Conservation (phyloP, 139 green algal genomes). For the Asterochloris erici region DNA sequence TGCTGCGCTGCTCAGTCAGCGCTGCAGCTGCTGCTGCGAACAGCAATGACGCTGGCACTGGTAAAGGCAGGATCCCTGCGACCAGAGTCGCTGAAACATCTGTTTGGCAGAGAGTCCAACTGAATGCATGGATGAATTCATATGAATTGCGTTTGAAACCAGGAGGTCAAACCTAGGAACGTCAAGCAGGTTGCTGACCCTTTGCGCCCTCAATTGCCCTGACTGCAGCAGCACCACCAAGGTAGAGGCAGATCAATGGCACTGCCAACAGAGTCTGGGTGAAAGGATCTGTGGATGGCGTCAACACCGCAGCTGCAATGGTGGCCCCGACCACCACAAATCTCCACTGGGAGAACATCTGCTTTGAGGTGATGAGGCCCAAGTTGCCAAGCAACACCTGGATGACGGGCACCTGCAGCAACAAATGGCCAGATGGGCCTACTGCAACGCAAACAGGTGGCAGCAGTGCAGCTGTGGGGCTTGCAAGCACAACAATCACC, state of each 20-base stretch:
- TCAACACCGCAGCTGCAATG: slow-evolving; percentile 92
- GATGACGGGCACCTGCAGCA: slow-evolving; percentile 90
- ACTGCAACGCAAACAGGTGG: too few species aligned
- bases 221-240: slow-evolving; percentile 84
- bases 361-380: slow-evolving; percentile 79
- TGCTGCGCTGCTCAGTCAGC: too few species aligned
- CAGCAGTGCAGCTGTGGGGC: too few species aligned
- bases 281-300: slow-evolving; percentile 97
- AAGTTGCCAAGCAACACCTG: slow-evolving; percentile 95
- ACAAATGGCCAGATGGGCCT: not conserved
- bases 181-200: not conserved
- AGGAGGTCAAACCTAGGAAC: too few species aligned
- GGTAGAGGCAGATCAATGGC: slow-evolving; percentile 92
- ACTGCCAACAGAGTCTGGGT: slow-evolving; percentile 94
- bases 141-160: not conserved
- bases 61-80: not conserved
- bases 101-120: not conserved
- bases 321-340: slow-evolving; percentile 96
- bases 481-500: too few species aligned
- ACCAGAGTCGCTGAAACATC: not conserved
- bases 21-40: too few species aligned
- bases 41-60: too few species aligned
- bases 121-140: not conserved
- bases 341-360: slow-evolving; percentile 95
- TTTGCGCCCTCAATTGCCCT: slow-evolving; percentile 60